Percentiles rank a stretch among this genome's conserved stretches.
phyloP scores from a whole-genome alignment of 2,329 filamentous ascomycete genomes.

The Colletotrichum nymphaeae region DNA sequence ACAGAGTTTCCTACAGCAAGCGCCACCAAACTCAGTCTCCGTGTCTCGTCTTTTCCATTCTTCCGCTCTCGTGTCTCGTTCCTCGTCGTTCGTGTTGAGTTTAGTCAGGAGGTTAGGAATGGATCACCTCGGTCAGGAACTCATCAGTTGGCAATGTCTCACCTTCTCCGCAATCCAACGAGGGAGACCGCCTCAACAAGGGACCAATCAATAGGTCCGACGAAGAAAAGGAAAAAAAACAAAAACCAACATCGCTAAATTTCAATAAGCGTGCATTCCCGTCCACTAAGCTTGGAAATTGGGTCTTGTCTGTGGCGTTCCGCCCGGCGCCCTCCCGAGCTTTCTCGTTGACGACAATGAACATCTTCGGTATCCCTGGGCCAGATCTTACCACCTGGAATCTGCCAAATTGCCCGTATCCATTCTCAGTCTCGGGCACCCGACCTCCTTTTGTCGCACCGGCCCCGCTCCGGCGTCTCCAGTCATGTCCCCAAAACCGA shows the following conservation, averaged over 20 bases:
- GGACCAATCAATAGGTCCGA: slow-evolving; percentile 20
- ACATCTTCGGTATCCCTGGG: slow-evolving; percentile 10
- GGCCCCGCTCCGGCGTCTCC: neutral
- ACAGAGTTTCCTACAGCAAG: neutral
- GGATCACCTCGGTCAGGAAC: slow-evolving; percentile 25
- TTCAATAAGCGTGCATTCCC: slow-evolving; percentile 17
- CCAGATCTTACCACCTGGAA: neutral
- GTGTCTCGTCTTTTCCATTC: neutral
- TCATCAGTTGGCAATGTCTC: slow-evolving; percentile 26
- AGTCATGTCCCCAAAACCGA: neutral
- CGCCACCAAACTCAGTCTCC: neutral
- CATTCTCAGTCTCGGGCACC: neutral
- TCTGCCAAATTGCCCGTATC: neutral
- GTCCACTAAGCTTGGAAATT: slow-evolving; percentile 9
- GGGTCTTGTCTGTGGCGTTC: slow-evolving; percentile 11
- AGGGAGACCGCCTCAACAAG: slow-evolving; percentile 27
- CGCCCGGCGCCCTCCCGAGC: slow-evolving; percentile 21
- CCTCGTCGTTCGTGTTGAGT: neutral
- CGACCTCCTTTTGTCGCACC: neutral
- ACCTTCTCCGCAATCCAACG: slow-evolving; percentile 33
- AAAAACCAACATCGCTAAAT: neutral
- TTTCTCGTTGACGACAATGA: slow-evolving; percentile 7
- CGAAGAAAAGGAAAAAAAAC: neutral
- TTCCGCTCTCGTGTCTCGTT: neutral
- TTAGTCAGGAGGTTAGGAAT: slow-evolving; percentile 29